These are phyloP conservation scores for Plantago ovata DNA, from an alignment of 257 asterid genomes.

Conservation along the genomic window DNA sequence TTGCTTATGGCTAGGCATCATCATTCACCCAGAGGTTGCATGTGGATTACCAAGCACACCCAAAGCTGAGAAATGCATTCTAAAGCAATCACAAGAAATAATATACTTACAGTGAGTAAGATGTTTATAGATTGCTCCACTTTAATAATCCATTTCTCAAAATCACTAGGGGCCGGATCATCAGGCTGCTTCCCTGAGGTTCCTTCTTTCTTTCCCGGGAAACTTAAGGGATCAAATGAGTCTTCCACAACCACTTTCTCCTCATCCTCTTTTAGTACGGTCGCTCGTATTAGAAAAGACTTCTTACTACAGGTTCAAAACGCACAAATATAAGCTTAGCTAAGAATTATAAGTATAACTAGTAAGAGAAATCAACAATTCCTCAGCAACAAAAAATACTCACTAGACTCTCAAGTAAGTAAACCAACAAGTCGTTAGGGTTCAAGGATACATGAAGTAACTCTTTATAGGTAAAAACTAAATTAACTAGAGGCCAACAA, in stretches of 20 bases:
- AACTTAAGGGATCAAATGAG: constrained; percentile 54
- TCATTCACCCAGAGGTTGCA: constrained; percentile 1
- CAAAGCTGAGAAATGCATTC: not conserved
- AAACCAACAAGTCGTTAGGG: too few relatives aligned
- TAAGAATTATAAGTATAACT: not conserved
- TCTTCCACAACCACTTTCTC: constrained; percentile 68
- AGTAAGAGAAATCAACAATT: constrained; percentile 6
- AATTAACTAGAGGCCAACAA: too few relatives aligned
- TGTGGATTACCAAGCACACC: not conserved
- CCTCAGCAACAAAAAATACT: not conserved
- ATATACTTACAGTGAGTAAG: constrained; percentile 59
- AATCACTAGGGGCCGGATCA: constrained; percentile 43
- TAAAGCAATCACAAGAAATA: constrained; percentile 3
- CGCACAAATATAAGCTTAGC: constrained; percentile 17
- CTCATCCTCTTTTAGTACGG: constrained; percentile 68
- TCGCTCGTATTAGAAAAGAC: constrained; percentile 50
- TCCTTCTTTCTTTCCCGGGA: constrained; percentile 50
- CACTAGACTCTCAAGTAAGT: too few relatives aligned
- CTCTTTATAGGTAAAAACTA: too few relatives aligned
- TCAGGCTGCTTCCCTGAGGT: constrained; percentile 33
- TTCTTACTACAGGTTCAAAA: constrained; percentile 28
- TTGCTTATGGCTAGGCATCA: too few relatives aligned
- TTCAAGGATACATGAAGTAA: too few relatives aligned
- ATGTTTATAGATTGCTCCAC: constrained; percentile 87
- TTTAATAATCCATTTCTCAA: constrained; percentile 64